Conservation (phyloP, 768 basidiomycete genomes). For the Suillus variegatus region DNA sequence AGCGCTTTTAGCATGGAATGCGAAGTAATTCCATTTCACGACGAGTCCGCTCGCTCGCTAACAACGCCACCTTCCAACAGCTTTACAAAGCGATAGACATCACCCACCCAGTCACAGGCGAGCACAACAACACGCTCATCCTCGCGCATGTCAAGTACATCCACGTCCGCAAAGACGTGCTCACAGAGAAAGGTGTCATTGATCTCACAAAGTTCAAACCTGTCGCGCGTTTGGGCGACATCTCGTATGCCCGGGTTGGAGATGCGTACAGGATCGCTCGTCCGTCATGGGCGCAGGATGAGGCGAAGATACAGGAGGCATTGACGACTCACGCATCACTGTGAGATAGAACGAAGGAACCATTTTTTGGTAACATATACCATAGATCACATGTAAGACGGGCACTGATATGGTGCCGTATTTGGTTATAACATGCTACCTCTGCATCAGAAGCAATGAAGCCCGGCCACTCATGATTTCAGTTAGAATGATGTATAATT, state of each 20-base stretch:
- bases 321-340: slow-evolving; percentile 1
- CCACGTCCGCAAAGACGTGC: slow-evolving; percentile 34
- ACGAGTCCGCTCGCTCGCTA: neutral
- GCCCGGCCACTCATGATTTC: too few relatives aligned
- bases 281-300: slow-evolving; percentile 22
- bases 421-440: too few relatives aligned
- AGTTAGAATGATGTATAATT: too few relatives aligned
- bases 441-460: too few relatives aligned
- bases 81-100: slow-evolving; percentile 40
- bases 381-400: neutral
- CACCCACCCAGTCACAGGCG: slow-evolving; percentile 28
- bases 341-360: neutral
- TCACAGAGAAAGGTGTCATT: too few relatives aligned
- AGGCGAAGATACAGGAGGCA: slow-evolving; percentile 15
- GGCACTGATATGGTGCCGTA: neutral
- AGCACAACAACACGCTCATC: slow-evolving; percentile 31
- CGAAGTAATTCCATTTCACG: slow-evolving; percentile 27
- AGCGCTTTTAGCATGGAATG: slow-evolving; percentile 51
- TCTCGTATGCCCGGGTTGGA: too few relatives aligned
- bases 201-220: too few relatives aligned
- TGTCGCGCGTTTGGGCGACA: too few relatives aligned
- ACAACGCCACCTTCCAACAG: slow-evolving; percentile 19
- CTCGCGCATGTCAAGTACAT: slow-evolving; percentile 41
- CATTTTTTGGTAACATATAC: neutral
- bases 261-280: slow-evolving; percentile 6